Conservation (phyloP, 176 grass and related monocot genomes). For the Triticum timopheevii region DNA sequence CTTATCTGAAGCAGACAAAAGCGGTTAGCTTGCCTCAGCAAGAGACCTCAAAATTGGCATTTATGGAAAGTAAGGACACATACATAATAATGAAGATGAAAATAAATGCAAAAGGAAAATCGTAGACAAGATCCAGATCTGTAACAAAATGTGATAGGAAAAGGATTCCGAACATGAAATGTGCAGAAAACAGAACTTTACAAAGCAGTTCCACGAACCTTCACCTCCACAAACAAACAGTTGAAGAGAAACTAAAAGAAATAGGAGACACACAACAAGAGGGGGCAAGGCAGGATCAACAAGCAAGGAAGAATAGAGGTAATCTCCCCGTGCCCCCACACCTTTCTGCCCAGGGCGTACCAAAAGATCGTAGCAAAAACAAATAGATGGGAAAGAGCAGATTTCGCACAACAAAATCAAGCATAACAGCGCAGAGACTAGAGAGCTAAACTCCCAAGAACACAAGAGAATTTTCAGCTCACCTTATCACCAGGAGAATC, state of each 20-base stretch:
- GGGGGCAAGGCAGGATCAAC: slow-evolving; percentile 10
- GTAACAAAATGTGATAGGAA: slow-evolving; percentile 6
- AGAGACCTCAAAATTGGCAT: slow-evolving; percentile 54
- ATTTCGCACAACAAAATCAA: slow-evolving; percentile 1
- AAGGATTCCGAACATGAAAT: slow-evolving; percentile 33
- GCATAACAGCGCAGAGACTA: not conserved
- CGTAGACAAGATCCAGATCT: slow-evolving; percentile 1
- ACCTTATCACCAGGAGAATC: slow-evolving; percentile 42
- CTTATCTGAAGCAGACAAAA: slow-evolving; percentile 24
- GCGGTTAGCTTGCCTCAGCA: slow-evolving; percentile 22
- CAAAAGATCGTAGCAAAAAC: not conserved
- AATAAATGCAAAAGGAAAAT: slow-evolving; percentile 25
- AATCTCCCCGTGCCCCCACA: not conserved
- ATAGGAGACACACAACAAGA: not conserved
- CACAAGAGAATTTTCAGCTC: slow-evolving; percentile 35
- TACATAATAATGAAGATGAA: not conserved
- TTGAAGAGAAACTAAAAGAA: slow-evolving; percentile 4
- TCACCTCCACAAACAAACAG: not conserved
- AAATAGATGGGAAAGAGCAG: not conserved
- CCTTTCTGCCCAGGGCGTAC: not conserved
- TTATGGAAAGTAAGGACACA: slow-evolving; percentile 31
- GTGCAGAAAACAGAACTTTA: slow-evolving; percentile 3
- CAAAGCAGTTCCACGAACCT: slow-evolving; percentile 2
- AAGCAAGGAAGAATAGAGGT: slow-evolving; percentile 11
- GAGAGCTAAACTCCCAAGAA: slow-evolving; percentile 28